phyloP scores from a whole-genome alignment of 257 asterid species.

The Cruciata laevipes region DNA sequence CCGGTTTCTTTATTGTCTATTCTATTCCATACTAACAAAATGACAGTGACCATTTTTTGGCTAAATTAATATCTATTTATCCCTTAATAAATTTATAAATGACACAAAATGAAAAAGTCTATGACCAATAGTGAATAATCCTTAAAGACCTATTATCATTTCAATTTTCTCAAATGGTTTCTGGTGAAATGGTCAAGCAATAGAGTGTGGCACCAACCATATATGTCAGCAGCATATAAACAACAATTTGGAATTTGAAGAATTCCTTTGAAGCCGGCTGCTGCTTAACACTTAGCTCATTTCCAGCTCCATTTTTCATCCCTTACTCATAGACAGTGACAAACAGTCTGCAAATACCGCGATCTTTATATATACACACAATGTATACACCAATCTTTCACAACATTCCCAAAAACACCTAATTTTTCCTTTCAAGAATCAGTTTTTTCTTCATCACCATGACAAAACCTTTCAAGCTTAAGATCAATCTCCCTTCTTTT shows the following conservation, averaged over 20 bases:
- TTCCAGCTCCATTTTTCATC: background rate
- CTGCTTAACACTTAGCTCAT: background rate
- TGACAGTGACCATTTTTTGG: background rate
- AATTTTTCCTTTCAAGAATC: background rate
- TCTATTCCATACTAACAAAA: background rate
- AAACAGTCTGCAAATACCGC: background rate
- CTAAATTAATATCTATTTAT: background rate
- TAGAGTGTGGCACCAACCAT: background rate
- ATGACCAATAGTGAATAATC: background rate
- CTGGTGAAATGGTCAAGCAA: background rate
- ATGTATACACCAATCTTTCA: background rate
- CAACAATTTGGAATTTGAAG: background rate
- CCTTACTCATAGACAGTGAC: background rate
- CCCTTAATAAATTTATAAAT: too few relatives aligned
- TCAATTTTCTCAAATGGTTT: background rate
- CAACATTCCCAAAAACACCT: background rate
- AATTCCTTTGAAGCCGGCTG: constrained; percentile 25
- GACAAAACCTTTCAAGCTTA: constrained; percentile 30
- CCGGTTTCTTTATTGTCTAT: too few relatives aligned
- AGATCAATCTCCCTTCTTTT: constrained; percentile 23
- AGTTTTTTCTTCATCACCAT: constrained; percentile 1
- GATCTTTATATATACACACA: background rate
- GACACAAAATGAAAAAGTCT: background rate
- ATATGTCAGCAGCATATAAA: constrained; percentile 5
- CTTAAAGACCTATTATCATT: background rate